Base-by-base conservation (phyloP, 2,329 filamentous ascomycete genomes). In the Aspergillus fumigatus region DNA sequence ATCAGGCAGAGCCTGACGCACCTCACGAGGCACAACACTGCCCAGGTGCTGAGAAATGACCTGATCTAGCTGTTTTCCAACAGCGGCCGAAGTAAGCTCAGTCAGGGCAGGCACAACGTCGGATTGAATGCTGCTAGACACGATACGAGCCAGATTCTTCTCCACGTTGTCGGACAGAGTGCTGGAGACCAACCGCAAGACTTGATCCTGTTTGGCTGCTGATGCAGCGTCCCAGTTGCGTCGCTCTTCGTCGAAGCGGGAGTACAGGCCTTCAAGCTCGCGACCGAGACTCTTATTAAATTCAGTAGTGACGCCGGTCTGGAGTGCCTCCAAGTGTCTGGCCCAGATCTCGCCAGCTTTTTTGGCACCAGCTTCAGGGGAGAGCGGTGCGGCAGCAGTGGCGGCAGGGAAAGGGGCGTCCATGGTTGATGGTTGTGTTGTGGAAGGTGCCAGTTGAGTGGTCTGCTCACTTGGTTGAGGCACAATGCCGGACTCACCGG, bases 81-180 rank as follows among this genome's bases (percentile, higher is more conserved):
- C 80, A 4, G 87, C 82, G 59, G 85, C 83, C 48, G 84, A 81
- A 14, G 89, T 85, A 45, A 87, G 80, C 52, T 86, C 82, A 43
- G 86, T 83, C 55, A 97, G 78, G 32, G 86, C 80, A 10, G 94
- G 93, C 52, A 96, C 79, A 48, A 97, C 84, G 14, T 86, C 82
- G 54, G 86, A 82, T 59, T 90, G 84, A 62, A 96, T 90, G 71
- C 89, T 88, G 50, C 86, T 82, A 49, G 85, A 84, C 51, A 96
- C 87, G 63, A 96, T 89, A 59, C 85, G 86, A 59, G 86, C 81
- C 40, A 97, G 81, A 23, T 90, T 89, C 66, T 88, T 87, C 72
- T 90, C 87, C 25, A 90, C 84, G 55, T 89, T 89, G 58, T 88
- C 85, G 10, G 84, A 84, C 48, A 90, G 73, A 2, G 87, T 89